These are phyloP conservation scores for Mortierella claussenii DNA, from an alignment of 192 early-diverging fungal species.

Conservation along the genomic window DNA sequence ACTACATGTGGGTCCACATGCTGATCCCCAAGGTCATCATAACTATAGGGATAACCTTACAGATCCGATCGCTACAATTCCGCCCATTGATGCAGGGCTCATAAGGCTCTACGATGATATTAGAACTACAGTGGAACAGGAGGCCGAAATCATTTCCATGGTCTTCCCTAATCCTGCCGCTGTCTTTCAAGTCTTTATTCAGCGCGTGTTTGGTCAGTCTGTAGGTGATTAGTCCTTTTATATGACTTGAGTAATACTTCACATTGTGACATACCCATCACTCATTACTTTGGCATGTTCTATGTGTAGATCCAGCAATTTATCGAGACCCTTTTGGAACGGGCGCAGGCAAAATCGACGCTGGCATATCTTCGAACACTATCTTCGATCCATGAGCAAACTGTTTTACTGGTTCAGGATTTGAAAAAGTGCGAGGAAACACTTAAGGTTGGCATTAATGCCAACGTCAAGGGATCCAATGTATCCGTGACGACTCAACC, in stretches of 20 bases:
- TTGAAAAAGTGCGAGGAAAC: slow-evolving; percentile 81
- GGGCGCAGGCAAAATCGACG: slow-evolving; percentile 77
- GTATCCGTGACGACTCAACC: slow-evolving; percentile 60
- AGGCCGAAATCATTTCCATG: slow-evolving; percentile 91
- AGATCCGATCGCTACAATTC: slow-evolving; percentile 64
- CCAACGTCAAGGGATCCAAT: slow-evolving; percentile 53
- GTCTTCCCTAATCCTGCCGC: slow-evolving; percentile 93
- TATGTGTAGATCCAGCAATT: slow-evolving; percentile 84
- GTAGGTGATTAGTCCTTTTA: no score
- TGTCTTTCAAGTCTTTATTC: slow-evolving; percentile 94
- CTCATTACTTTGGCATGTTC: background rate
- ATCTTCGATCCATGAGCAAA: slow-evolving; percentile 77
- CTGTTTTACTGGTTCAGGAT: slow-evolving; percentile 76
- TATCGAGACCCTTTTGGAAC: slow-evolving; percentile 81
- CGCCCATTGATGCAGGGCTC: slow-evolving; percentile 75
- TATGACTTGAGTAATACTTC: no score
- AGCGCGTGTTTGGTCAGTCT: slow-evolving; percentile 96
- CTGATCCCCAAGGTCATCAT: slow-evolving; percentile 1
- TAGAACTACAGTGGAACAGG: slow-evolving; percentile 79
- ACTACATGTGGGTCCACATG: background rate
- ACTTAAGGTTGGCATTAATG: slow-evolving; percentile 59
- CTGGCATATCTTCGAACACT: slow-evolving; percentile 85
- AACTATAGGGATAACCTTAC: slow-evolving; percentile 58
- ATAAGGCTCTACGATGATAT: slow-evolving; percentile 88
- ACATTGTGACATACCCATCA: no score